phyloP scores from a whole-genome alignment of 2,329 filamentous ascomycete genomes.

The Colletotrichum sidae region DNA sequence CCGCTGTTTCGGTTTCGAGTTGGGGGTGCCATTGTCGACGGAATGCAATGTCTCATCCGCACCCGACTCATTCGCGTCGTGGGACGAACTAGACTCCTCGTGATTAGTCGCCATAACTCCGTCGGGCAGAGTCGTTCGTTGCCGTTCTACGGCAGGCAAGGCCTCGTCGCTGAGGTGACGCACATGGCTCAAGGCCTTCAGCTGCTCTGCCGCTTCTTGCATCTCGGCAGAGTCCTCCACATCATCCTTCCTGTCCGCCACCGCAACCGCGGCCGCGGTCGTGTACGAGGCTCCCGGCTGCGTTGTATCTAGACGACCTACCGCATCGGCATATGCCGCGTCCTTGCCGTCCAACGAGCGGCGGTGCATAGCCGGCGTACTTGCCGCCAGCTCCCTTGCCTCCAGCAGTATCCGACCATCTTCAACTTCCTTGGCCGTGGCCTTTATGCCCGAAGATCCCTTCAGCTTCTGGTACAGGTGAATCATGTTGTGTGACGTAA shows the following conservation, averaged over 20 bases:
- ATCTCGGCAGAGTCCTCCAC: conserved; percentile 76
- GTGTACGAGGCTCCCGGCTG: conserved; percentile 28
- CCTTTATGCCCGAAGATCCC: conserved; percentile 56
- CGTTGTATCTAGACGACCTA: conserved; percentile 24
- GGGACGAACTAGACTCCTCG: conserved; percentile 56
- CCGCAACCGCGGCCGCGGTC: conserved; percentile 35
- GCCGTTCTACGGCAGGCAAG: conserved; percentile 42
- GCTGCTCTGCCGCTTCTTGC: conserved; percentile 75
- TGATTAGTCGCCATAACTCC: conserved; percentile 49
- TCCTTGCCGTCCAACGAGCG: conserved; percentile 36
- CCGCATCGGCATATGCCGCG: conserved; percentile 27
- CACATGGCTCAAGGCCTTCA: conserved; percentile 74
- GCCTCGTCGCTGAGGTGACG: conserved; percentile 54
- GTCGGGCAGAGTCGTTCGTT: conserved; percentile 54
- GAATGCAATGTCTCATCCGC: conserved; percentile 53
- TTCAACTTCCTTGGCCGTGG: conserved; percentile 65
- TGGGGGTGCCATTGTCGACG: conserved; percentile 49
- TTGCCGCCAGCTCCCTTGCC: conserved; percentile 59
- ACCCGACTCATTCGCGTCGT: conserved; percentile 53
- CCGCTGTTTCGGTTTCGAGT: conserved; percentile 55
- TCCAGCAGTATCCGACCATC: conserved; percentile 68
- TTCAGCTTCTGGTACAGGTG: conserved; percentile 71
- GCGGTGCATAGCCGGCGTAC: conserved; percentile 45
- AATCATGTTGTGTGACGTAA: conserved; percentile 76
- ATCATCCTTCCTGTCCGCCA: conserved; percentile 56